Evolutionary conservation across 306 rosid species (phyloP).

Genomic region (Dryas alaskensis): DNA sequence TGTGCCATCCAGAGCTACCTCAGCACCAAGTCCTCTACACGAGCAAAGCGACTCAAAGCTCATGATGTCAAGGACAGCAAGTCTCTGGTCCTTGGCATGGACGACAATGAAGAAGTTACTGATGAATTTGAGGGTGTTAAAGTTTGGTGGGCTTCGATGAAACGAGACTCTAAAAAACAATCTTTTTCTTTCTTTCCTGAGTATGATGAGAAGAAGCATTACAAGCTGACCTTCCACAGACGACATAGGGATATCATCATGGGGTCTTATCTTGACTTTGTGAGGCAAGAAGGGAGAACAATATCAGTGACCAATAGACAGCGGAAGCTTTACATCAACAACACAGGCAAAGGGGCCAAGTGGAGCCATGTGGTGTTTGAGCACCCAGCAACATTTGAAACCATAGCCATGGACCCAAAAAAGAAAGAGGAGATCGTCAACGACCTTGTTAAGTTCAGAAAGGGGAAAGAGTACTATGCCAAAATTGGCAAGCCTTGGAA

Average conservation of each 20-base stretch:
- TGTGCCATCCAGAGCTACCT: slow-evolving; percentile 40
- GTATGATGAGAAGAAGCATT: slow-evolving; percentile 30
- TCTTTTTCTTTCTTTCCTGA: slow-evolving; percentile 19
- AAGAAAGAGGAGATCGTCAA: too few species aligned
- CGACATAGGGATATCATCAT: slow-evolving; percentile 26
- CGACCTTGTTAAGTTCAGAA: slow-evolving; percentile 42
- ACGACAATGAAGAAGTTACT: slow-evolving; percentile 42
- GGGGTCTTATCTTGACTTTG: slow-evolving; percentile 36
- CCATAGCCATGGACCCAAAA: too few species aligned
- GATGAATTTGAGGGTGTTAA: slow-evolving; percentile 37
- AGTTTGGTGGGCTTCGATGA: slow-evolving; percentile 47
- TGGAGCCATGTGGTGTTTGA: too few species aligned
- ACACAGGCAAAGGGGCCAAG: too few species aligned
- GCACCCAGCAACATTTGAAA: too few species aligned
- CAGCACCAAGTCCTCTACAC: slow-evolving; percentile 23
- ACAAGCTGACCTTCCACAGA: slow-evolving; percentile 40
- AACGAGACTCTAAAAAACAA: neutral
- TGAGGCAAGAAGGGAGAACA: slow-evolving; percentile 31
- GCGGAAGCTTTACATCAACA: too few species aligned
- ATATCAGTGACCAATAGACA: slow-evolving; percentile 29
- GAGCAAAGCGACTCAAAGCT: slow-evolving; percentile 48
- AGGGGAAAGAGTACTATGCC: slow-evolving; percentile 50
- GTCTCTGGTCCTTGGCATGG: slow-evolving; percentile 40
- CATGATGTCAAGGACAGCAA: slow-evolving; percentile 39
- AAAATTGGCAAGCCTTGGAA: slow-evolving; percentile 73